These are phyloP conservation scores for Casaregolazyma suthepensis DNA, from an alignment of 1,139 yeast genomes.

Conservation along the genomic window DNA sequence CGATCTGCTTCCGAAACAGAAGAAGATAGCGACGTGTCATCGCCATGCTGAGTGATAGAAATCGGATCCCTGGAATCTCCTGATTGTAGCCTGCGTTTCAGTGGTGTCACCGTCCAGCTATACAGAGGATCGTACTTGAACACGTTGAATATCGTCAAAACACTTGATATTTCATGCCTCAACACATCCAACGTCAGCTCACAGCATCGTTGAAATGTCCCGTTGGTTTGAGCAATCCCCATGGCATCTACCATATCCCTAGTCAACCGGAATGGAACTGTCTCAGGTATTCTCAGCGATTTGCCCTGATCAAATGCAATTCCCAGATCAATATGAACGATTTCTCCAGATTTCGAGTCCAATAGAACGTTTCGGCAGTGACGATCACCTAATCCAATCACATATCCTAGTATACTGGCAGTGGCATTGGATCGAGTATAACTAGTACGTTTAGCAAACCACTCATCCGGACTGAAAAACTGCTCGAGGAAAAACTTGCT, in stretches of 20 bases:
- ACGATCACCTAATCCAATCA: constrained; percentile 90
- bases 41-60: constrained; percentile 2
- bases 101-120: constrained; percentile 75
- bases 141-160: constrained; percentile 78
- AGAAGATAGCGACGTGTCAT: constrained; percentile 10
- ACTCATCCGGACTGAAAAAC: constrained; percentile 49
- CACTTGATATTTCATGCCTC: constrained; percentile 59
- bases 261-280: constrained; percentile 88
- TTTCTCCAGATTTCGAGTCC: constrained; percentile 79
- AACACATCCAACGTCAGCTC: constrained; percentile 69
- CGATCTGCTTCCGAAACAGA: constrained; percentile 68
- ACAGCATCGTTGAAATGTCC: constrained; percentile 64
- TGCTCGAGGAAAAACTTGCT: constrained; percentile 63
- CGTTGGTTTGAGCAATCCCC: constrained; percentile 78
- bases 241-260: constrained; percentile 89
- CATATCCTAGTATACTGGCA: constrained; percentile 77
- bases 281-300: constrained; percentile 77
- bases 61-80: background rate
- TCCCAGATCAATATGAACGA: constrained; percentile 92
- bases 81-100: constrained; percentile 22
- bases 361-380: constrained; percentile 85
- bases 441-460: constrained; percentile 61
- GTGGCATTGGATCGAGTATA: constrained; percentile 82
- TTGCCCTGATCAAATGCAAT: constrained; percentile 89
- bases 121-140: constrained; percentile 89